These are phyloP conservation scores for Kuraishia cidri DNA, from an alignment of 805 yeast genomes.

Conservation along the genomic window DNA sequence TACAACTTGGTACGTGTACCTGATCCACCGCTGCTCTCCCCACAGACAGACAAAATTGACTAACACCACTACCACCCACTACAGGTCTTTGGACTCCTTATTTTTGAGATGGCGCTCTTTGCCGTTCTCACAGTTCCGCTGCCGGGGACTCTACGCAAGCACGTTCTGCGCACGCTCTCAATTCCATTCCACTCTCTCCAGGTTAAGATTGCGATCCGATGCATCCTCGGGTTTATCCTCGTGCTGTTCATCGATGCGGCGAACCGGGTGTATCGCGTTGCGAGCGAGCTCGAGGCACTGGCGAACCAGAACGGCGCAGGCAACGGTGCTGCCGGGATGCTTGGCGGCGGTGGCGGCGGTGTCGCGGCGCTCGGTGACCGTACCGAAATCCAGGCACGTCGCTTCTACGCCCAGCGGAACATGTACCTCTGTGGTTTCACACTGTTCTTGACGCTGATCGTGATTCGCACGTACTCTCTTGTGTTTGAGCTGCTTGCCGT, in stretches of 20 bases:
- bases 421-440: slow-evolving; percentile 95
- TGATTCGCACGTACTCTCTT: slow-evolving; percentile 74
- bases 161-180: slow-evolving; percentile 51
- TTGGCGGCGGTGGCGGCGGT: too few species aligned
- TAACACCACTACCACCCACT: too few species aligned
- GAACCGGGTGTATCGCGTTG: slow-evolving; percentile 68
- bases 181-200: slow-evolving; percentile 65
- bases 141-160: slow-evolving; percentile 67
- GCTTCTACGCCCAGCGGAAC: slow-evolving; percentile 94
- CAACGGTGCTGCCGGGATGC: slow-evolving; percentile 6
- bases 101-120: slow-evolving; percentile 72
- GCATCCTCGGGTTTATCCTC: slow-evolving; percentile 74
- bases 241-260: slow-evolving; percentile 83
- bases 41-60: too few species aligned
- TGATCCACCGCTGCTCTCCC: neutral
- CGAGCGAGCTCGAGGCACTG: slow-evolving; percentile 41
- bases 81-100: slow-evolving; percentile 63
- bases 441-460: slow-evolving; percentile 76
- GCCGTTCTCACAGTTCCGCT: slow-evolving; percentile 77
- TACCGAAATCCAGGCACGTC: slow-evolving; percentile 79
- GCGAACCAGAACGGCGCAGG: slow-evolving; percentile 4
- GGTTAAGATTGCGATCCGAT: slow-evolving; percentile 70
- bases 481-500: slow-evolving; percentile 64
- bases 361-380: slow-evolving; percentile 41
- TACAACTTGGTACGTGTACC: slow-evolving; percentile 2